Base-by-base conservation (phyloP, 768 basidiomycete species). In the Mycena indigotica region DNA sequence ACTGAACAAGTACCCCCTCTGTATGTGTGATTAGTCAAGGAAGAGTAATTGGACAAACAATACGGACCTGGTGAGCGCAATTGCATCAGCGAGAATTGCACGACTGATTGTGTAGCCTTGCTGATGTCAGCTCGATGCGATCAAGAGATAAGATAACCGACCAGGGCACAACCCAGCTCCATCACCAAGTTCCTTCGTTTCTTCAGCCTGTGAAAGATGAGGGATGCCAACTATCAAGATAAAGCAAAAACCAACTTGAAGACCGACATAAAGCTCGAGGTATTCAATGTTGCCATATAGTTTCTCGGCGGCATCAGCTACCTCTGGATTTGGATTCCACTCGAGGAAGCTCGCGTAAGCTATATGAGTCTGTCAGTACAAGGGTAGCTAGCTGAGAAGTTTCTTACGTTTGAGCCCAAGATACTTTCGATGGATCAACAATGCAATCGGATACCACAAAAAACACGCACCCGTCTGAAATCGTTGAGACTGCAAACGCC, bases 121-220 rank as follows among this genome's bases (percentile, higher is more conserved):
- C 2, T 17, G 17, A 29, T 57, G 55, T 56, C 10, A 50, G 25
- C 30, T 39, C 50, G 39, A 19, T 5, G 19, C 48, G 44, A 39
- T 30, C 39, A 44, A 15, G 44, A 40, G 28, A 19, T 12, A 24
- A 12, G 54, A 12, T 32, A 25, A 58, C 74, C 51, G 65, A 85
- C 90, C 87, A 60, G 92, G 91, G 73, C 92, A 94, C 53, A 94
- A 80, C 54, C 92, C 92, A 52, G 92, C 89, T 50, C 92, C 92
- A 0, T 86, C 84, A 21, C 86, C 79, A 32, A 91, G 74, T 13
- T 84, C 87, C 67, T 93, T 94, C 2, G 85, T 74, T 58, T 88
- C 84, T 66, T 92, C 90, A 1, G 89, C 91, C 63, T 91, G 87
- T 32, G 3, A 3, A 19, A 1, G n/a, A 16, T 28, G 16, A 21